Base-by-base conservation (phyloP, 345 rosid genomes). In the Gossypium ekmanianum region DNA sequence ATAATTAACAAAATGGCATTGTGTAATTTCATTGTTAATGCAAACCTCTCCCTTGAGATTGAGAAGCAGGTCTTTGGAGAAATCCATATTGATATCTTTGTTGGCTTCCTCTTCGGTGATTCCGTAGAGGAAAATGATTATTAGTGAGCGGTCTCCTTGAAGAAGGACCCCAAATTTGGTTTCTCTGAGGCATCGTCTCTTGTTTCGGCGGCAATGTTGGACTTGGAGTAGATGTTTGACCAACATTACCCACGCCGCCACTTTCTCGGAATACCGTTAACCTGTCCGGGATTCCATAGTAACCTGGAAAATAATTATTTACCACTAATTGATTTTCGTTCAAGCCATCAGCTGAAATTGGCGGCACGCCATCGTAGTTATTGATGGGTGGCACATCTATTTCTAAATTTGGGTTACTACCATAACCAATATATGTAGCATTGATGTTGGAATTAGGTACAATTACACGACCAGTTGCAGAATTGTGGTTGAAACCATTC, bases 41-140 rank as follows among this genome's bases (percentile, higher is more conserved):
- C 71, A 47, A 11, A 47, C 56, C 56, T 67, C 71, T 47, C n/a
- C 18, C 56, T 22, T 67, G 56, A 48, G 72, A 13, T 47, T 68
- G 56, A 67, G 71, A 22, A 7, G 20, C 55, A 12, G 55, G 0
- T 26, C 18, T n/a, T 11, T 20, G n/a, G 26, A 5, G 26, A 45
- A 20, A 44, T 44, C 29, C 34, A 20, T 9, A 34, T 34, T 4
- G n/a, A 22, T 2, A 0, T 12, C 55, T 45, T 67, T 5, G 34
- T 6, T 27, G 58, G 6, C 12, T 48, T 68, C 58, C 22, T 50
- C 43, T 7, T 48, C 16, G 72, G 0, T 14, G 44, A 14, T 9
- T 17, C 16, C 1, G 22, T 16, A 3, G 72, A 68, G 11, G 13
- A 48, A 47, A 48, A 24, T 6, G 72, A 68, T 34, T 4, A 14